A percentile compares a stretch with the other conserved stretches of the same genome.
phyloP scores from a whole-genome alignment of 371 early-diverging fungal genomes.

The Lichtheimia hyalospora region DNA sequence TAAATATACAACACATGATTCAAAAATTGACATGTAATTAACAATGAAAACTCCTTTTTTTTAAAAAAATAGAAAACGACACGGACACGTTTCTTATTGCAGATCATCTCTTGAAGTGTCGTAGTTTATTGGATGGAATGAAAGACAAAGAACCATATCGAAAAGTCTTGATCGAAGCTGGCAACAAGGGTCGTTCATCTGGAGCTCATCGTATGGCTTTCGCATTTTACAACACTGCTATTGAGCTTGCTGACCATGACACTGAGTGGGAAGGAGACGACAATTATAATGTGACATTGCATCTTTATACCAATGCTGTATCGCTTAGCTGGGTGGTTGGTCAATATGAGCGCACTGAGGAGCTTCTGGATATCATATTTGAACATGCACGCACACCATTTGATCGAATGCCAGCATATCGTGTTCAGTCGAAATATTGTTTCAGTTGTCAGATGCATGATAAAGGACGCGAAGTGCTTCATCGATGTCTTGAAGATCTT shows the following conservation, averaged over 20 bases:
- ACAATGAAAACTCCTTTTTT: not conserved
- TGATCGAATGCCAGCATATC: conserved; percentile 36
- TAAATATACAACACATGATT: too few relatives aligned
- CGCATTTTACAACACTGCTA: conserved; percentile 32
- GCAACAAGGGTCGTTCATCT: conserved; percentile 31
- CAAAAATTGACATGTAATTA: not conserved
- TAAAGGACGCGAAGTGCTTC: conserved; percentile 23
- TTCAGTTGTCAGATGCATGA: conserved; percentile 36
- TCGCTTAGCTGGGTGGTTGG: conserved; percentile 40
- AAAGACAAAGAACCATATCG: conserved; percentile 24
- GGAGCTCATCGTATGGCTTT: conserved; percentile 46
- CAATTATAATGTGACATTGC: conserved; percentile 23
- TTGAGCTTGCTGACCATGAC: conserved; percentile 15
- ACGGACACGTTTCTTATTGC: conserved; percentile 33
- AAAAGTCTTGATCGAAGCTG: conserved; percentile 33
- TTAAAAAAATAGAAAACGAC: not conserved
- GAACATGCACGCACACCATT: conserved; percentile 26
- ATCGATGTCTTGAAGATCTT: conserved; percentile 30
- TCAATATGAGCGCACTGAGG: conserved; percentile 32
- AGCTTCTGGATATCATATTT: conserved; percentile 26
- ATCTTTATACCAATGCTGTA: conserved; percentile 33
- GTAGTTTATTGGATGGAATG: conserved; percentile 11
- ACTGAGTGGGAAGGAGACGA: conserved; percentile 19
- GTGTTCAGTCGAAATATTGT: conserved; percentile 37
- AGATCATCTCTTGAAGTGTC: conserved; percentile 42